A percentile compares a stretch with the other conserved stretches of the same genome.
Evolutionary conservation across 2,329 filamentous ascomycete genomes (phyloP).

Genomic region (Parastagonospora nodorum): DNA sequence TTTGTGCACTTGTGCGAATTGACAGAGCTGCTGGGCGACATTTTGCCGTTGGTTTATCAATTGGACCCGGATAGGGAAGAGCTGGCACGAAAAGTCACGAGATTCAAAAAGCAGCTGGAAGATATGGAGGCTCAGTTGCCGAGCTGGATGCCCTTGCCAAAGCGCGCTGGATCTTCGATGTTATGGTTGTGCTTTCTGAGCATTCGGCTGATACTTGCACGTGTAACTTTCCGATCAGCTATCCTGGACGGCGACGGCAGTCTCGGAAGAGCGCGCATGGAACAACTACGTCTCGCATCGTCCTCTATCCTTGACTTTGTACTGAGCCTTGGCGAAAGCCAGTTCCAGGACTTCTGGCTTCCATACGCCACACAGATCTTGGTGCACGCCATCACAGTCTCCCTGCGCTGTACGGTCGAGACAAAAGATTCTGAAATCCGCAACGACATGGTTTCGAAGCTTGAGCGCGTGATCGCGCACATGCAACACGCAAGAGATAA

Average conservation of each 20-base stretch:
- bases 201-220: slow-evolving; percentile 46
- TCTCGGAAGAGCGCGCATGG: slow-evolving; percentile 39
- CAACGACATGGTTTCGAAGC: slow-evolving; percentile 52
- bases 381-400: slow-evolving; percentile 59
- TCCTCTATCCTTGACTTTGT: slow-evolving; percentile 58
- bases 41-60: slow-evolving; percentile 47
- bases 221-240: slow-evolving; percentile 40
- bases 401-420: slow-evolving; percentile 58
- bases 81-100: slow-evolving; percentile 34
- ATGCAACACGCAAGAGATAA: slow-evolving; percentile 55
- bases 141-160: slow-evolving; percentile 36
- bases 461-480: slow-evolving; percentile 54
- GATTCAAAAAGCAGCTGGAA: slow-evolving; percentile 40
- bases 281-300: slow-evolving; percentile 56
- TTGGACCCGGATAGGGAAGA: slow-evolving; percentile 37
- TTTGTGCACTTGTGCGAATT: slow-evolving; percentile 60
- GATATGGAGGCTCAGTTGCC: slow-evolving; percentile 42
- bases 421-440: slow-evolving; percentile 54
- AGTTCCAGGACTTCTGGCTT: slow-evolving; percentile 61
- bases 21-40: slow-evolving; percentile 49
- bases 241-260: slow-evolving; percentile 31
- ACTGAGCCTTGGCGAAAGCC: slow-evolving; percentile 50
- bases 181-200: slow-evolving; percentile 50
- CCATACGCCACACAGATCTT: slow-evolving; percentile 57
- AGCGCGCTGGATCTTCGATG: slow-evolving; percentile 41